Conservation (phyloP, 495 filamentous ascomycete species). For the Amphirosellinia nigrospora region DNA sequence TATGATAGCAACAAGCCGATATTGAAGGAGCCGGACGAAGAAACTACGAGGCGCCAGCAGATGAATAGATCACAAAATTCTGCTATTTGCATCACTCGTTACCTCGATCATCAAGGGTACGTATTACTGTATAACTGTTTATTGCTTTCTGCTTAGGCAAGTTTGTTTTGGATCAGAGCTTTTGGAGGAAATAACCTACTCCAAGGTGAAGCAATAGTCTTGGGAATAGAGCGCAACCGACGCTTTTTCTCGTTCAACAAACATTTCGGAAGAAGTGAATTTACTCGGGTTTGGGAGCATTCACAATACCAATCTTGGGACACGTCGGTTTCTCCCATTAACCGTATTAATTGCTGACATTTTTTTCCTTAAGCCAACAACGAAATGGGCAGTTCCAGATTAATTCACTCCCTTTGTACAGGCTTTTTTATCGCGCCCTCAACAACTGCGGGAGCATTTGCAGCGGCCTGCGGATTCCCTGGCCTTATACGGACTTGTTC, state of each 20-base stretch:
- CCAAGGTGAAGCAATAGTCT: neutral
- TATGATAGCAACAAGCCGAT: neutral
- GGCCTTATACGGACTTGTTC: constrained; percentile 45
- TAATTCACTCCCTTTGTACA: constrained; percentile 41
- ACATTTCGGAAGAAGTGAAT: neutral
- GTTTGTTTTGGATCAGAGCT: neutral
- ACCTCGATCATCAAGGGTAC: neutral
- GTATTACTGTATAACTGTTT: neutral
- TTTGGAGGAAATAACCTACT: too few species aligned
- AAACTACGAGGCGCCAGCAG: neutral
- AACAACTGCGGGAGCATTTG: constrained; percentile 29
- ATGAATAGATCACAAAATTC: neutral
- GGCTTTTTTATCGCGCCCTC: constrained; percentile 41
- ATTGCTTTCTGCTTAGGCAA: neutral
- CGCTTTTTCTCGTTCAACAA: neutral
- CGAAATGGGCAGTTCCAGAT: constrained; percentile 36
- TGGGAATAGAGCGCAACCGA: neutral
- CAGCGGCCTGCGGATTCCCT: constrained; percentile 41
- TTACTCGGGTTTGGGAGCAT: neutral
- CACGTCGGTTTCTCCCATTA: neutral
- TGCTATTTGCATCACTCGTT: neutral
- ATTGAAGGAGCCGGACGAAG: neutral
- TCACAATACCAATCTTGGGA: neutral
- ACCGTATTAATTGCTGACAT: neutral
- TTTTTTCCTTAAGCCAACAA: neutral